phyloP scores from a whole-genome alignment of 192 early-diverging fungal genomes.

The Gamsiella multidivaricata region DNA sequence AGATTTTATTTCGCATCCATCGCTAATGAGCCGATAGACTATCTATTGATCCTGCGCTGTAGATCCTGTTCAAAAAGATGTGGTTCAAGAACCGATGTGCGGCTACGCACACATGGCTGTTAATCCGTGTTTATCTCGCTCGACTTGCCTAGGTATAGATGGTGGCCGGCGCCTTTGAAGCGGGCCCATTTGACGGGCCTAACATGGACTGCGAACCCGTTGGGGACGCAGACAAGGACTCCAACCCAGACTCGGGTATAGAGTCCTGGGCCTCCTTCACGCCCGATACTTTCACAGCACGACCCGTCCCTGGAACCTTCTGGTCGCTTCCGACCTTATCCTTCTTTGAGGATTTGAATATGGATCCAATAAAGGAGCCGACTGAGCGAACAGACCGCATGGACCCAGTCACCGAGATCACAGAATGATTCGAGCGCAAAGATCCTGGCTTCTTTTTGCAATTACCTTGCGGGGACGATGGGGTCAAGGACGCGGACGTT shows the following conservation, averaged over 20 bases:
- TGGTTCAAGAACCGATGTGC: too few species aligned
- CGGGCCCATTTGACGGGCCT: too few species aligned
- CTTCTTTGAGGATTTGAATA: background rate
- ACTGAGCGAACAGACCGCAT: conserved; percentile 1
- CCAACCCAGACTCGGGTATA: conserved; percentile 9
- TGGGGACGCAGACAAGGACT: background rate
- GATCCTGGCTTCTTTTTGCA: background rate
- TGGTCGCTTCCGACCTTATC: background rate
- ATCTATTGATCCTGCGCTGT: too few species aligned
- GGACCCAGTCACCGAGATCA: background rate
- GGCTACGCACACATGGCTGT: background rate
- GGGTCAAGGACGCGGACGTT: background rate
- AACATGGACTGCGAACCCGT: background rate
- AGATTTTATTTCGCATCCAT: too few species aligned
- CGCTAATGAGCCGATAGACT: too few species aligned
- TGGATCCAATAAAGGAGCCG: conserved; percentile 11
- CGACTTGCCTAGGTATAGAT: too few species aligned
- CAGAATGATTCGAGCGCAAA: background rate
- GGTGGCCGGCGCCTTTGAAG: too few species aligned
- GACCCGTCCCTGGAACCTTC: too few species aligned
- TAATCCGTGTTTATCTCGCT: background rate
- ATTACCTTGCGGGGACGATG: background rate
- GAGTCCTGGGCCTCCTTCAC: background rate
- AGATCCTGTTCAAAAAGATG: too few species aligned
- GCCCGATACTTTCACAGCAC: background rate